phyloP scores from a whole-genome alignment of 306 rosid species.

The Sechiopsis laciniata region DNA sequence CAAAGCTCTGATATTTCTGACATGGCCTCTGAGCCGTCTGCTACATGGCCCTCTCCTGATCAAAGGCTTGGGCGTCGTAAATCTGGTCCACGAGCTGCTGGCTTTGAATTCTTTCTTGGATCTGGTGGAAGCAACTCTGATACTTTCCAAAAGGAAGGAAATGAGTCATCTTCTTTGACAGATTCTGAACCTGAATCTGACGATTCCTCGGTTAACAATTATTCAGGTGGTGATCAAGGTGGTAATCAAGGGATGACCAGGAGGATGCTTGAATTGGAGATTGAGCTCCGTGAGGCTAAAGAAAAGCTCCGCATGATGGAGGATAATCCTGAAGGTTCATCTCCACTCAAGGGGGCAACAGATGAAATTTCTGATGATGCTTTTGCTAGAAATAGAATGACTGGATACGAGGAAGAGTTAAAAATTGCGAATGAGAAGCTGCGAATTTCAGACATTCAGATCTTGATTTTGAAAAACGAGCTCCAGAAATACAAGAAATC shows the following conservation, averaged over 20 bases:
- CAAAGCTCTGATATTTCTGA: conserved; percentile 71
- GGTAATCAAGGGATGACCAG: conserved; percentile 47
- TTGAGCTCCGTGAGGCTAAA: conserved; percentile 68
- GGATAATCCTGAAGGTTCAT: conserved; percentile 42
- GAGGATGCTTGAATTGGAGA: conserved; percentile 69
- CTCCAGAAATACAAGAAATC: conserved; percentile 34
- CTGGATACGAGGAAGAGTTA: conserved; percentile 52
- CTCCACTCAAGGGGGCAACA: conserved; percentile 34
- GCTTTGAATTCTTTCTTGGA: conserved; percentile 92
- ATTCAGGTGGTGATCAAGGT: conserved; percentile 43
- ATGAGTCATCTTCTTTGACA: conserved; percentile 67
- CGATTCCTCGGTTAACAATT: conserved; percentile 81
- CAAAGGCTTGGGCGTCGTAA: conserved; percentile 37
- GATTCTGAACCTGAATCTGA: conserved; percentile 91
- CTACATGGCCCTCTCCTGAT: conserved; percentile 45
- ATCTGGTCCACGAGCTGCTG: conserved; percentile 75
- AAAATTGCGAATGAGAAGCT: conserved; percentile 50
- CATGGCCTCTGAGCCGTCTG: conserved; percentile 52
- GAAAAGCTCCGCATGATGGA: conserved; percentile 64
- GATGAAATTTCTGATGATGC: conserved; percentile 38
- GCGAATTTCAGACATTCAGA: conserved; percentile 44
- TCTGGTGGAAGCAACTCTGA: conserved; percentile 56
- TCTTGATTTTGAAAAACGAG: conserved; percentile 40
- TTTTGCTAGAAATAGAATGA: conserved; percentile 30
- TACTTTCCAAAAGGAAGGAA: conserved; percentile 63